Evolutionary conservation across 2,329 filamentous ascomycete genomes (phyloP), one percentile per base, ranked within the genome.

Genomic region (Alternaria novae-zelandiae): DNA sequence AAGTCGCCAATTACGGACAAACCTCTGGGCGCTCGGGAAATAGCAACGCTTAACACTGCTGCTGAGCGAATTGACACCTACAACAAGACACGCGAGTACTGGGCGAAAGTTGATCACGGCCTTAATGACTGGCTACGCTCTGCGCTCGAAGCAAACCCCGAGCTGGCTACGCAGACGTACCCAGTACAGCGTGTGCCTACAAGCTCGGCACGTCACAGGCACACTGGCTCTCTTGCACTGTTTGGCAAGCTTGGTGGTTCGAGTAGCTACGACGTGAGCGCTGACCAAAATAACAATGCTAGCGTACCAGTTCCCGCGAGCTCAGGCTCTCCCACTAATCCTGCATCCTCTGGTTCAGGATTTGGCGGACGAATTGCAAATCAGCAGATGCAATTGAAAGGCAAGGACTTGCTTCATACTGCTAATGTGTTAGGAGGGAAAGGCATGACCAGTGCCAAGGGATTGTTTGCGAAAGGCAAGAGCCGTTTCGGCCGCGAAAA

Each of bases 391-490:
- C 91, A 93, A 71, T 87, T 90, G 43, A 95, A 94, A 83, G 90
- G 94, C 78, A 97, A 97, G 82, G 94, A 96, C 73, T 83, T 97
- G 26, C 86, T 97, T 76, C 92, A 96, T 69, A 90, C 91, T 21
- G 94, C 94, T 58, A 93, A 93, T 57, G 82, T 88, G 17, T 83
- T 91, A 62, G 87, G 89, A 64, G 89, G 89, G 23, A 90, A 90
- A 74, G 89, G 88, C 30, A 87, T 88, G 67, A 94, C 93, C 77
- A 93, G 93, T 62, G 94, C 94, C 53, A 97, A 97, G 83, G 95
- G 94, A 56, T 81, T 97, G 68, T 90, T 97, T 79, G 93, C 91
- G 69, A 97, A 97, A 83, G 93, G 94, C 70, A 95, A 92, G 82
- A 95, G 88, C 82, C 95, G 93, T 81, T 89, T 97, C 74, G 84